phyloP scores from a whole-genome alignment of 495 filamentous ascomycete genomes.

The Astrocystis sublimbata region DNA sequence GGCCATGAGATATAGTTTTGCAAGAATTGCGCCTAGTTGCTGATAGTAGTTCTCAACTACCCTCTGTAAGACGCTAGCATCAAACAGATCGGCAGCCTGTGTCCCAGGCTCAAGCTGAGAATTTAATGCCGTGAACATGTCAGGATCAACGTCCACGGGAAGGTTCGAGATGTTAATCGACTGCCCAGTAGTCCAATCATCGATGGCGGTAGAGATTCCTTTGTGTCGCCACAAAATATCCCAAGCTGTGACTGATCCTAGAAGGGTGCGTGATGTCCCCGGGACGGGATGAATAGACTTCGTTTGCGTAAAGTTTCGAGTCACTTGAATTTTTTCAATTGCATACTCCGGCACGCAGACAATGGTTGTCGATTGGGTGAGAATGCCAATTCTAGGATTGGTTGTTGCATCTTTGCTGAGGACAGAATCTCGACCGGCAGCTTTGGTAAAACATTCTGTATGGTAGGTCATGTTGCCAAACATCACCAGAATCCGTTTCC shows the following conservation, averaged over 20 bases:
- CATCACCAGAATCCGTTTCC: background rate
- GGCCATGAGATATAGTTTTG: background rate
- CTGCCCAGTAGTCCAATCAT: too few species aligned
- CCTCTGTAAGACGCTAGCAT: background rate
- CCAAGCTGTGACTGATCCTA: background rate
- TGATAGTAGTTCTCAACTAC: background rate
- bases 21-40: background rate
- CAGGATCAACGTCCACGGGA: background rate
- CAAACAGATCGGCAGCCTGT: background rate
- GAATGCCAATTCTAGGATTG: background rate
- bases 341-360: background rate
- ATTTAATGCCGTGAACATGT: background rate
- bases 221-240: background rate
- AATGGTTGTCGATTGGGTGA: background rate
- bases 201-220: too few species aligned
- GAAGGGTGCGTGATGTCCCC: background rate
- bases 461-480: background rate
- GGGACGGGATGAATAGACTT: background rate
- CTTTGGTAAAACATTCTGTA: background rate
- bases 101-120: background rate
- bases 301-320: background rate
- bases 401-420: too few species aligned
- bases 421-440: background rate
- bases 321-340: background rate
- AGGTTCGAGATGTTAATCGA: background rate